A percentile compares a stretch with the other conserved stretches of the same genome.
These are phyloP conservation scores for Phaffia rhodozyma DNA, from an alignment of 1,284 basidiomycete species.

Conservation along the genomic window DNA sequence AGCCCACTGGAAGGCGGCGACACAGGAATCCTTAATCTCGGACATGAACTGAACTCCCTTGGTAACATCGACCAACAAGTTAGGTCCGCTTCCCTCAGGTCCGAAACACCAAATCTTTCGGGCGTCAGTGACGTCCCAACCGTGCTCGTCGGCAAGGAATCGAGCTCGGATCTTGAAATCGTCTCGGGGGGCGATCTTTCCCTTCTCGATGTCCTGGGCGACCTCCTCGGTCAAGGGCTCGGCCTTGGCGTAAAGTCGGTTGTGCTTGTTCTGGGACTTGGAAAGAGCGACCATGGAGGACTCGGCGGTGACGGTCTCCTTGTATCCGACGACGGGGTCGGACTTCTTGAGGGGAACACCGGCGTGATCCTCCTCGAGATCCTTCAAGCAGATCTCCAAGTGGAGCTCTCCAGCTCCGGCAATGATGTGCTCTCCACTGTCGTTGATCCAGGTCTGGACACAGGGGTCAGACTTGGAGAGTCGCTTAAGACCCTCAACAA, in stretches of 20 bases:
- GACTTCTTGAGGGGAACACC: constrained; percentile 99
- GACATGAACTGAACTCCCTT: constrained; percentile 97
- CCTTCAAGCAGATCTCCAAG: constrained; percentile 99
- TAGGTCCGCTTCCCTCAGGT: constrained; percentile 94
- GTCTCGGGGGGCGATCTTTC: constrained; percentile 80
- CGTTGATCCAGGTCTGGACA: constrained; percentile 88
- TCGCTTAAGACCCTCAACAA: constrained; percentile 99
- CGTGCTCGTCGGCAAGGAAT: constrained; percentile 87
- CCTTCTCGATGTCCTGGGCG: constrained; percentile 79
- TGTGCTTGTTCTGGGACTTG: constrained; percentile 99
- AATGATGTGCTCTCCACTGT: constrained; percentile 96
- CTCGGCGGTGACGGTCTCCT: constrained; percentile 95
- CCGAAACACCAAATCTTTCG: constrained; percentile 99
- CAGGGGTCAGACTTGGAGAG: constrained; percentile 99
- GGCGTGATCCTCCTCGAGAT: constrained; percentile 98
- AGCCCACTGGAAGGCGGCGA: constrained; percentile 99
- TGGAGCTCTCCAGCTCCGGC: constrained; percentile 99
- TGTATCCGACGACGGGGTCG: constrained; percentile 95
- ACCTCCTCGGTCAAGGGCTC: constrained; percentile 89
- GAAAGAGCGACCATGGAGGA: constrained; percentile 93
- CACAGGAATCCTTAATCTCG: constrained; percentile 99
- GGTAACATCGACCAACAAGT: constrained; percentile 93
- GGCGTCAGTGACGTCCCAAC: constrained; percentile 99
- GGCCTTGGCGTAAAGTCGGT: constrained; percentile 91
- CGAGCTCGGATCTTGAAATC: constrained; percentile 97